Evolutionary conservation across 1,139 yeast genomes (phyloP).

Genomic region (Taphrina deformans): DNA sequence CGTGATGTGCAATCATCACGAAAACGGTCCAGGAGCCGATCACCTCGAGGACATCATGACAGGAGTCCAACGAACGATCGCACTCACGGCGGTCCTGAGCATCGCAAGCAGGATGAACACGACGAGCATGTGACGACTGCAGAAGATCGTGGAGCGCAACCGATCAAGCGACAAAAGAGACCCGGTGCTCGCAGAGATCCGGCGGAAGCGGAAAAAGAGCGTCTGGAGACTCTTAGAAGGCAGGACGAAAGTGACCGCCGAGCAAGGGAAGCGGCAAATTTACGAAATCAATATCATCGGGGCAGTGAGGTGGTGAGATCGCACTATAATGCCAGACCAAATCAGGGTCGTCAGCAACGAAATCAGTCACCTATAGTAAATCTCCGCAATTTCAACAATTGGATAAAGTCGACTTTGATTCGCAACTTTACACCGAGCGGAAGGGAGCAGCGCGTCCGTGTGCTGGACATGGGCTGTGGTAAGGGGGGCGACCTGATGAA

Average conservation of each 20-base stretch:
- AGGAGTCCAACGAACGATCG: not conserved
- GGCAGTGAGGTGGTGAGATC: slow-evolving; percentile 58
- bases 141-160: not conserved
- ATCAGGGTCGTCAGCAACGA: slow-evolving; percentile 64
- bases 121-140: not conserved
- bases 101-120: not conserved
- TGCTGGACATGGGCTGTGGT: slow-evolving; percentile 91
- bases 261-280: slow-evolving; percentile 24
- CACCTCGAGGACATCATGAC: not conserved
- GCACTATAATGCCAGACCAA: slow-evolving; percentile 84
- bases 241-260: slow-evolving; percentile 26
- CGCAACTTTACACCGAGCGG: slow-evolving; percentile 56
- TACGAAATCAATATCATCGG: slow-evolving; percentile 22
- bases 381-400: slow-evolving; percentile 84
- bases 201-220: slow-evolving; percentile 8
- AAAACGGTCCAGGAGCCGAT: slow-evolving; percentile 1
- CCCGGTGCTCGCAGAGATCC: slow-evolving; percentile 27
- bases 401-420: slow-evolving; percentile 82
- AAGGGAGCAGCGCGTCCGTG: slow-evolving; percentile 53
- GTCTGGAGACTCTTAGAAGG: slow-evolving; percentile 8
- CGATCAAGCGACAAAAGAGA: slow-evolving; percentile 20
- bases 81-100: not conserved
- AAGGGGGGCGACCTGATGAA: slow-evolving; percentile 96
- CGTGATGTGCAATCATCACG: not conserved
- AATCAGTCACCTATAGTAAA: slow-evolving; percentile 80